phyloP scores from a whole-genome alignment of 2,329 filamentous ascomycete species.

The Diplodia seriata region DNA sequence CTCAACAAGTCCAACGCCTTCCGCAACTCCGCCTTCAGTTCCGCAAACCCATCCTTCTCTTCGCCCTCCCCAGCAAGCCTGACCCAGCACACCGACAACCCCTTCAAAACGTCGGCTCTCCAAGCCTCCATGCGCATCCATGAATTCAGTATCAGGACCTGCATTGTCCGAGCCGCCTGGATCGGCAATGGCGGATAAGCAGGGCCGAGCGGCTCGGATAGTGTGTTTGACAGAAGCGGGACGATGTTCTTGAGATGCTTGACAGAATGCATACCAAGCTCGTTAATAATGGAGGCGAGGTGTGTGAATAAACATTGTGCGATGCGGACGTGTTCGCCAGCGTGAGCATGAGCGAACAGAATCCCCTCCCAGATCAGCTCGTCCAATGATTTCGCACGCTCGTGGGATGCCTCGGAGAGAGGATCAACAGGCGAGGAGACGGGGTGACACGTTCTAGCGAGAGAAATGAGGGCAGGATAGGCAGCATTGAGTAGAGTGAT shows the following conservation, averaged over 20 bases:
- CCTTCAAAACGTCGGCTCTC: slow-evolving; percentile 68
- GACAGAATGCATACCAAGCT: slow-evolving; percentile 67
- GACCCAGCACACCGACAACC: slow-evolving; percentile 54
- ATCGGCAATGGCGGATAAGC: slow-evolving; percentile 62
- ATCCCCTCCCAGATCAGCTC: slow-evolving; percentile 52
- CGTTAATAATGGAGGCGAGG: slow-evolving; percentile 58
- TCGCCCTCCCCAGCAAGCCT: slow-evolving; percentile 34
- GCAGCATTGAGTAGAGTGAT: slow-evolving; percentile 67
- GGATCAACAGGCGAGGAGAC: slow-evolving; percentile 37
- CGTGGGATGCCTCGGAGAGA: slow-evolving; percentile 38
- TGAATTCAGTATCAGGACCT: slow-evolving; percentile 65
- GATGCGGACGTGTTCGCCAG: slow-evolving; percentile 64
- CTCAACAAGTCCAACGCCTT: slow-evolving; percentile 56
- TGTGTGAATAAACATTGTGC: slow-evolving; percentile 63
- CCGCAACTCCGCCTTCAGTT: slow-evolving; percentile 52
- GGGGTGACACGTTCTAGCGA: slow-evolving; percentile 58
- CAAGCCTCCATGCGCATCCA: slow-evolving; percentile 74
- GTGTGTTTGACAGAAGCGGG: slow-evolving; percentile 67
- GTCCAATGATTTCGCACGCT: slow-evolving; percentile 52
- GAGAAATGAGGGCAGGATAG: slow-evolving; percentile 69
- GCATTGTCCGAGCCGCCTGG: slow-evolving; percentile 61
- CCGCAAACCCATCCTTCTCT: slow-evolving; percentile 33
- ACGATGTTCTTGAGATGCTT: slow-evolving; percentile 75
- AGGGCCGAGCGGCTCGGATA: slow-evolving; percentile 73
- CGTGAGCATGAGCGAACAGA: slow-evolving; percentile 60